These are phyloP conservation scores for Clausena lansium DNA, from an alignment of 345 rosid genomes.

Conservation along the genomic window DNA sequence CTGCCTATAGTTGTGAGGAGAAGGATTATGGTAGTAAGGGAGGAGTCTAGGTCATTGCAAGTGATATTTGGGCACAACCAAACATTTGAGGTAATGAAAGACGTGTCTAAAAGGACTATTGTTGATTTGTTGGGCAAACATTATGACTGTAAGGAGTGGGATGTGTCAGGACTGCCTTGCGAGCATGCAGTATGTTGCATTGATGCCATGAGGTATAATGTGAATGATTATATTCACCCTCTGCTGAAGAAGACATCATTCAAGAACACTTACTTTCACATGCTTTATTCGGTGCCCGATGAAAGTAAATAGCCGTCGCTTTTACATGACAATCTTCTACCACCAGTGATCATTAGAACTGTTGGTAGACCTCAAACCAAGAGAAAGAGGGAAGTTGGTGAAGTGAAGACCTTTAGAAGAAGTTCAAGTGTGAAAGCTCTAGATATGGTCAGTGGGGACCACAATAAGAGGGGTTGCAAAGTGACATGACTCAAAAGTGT, in stretches of 20 bases:
- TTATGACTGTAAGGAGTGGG: background rate
- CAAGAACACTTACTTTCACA: background rate
- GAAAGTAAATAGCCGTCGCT: background rate
- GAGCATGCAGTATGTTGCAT: background rate
- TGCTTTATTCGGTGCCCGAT: background rate
- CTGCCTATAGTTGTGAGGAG: accelerated
- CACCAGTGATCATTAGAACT: background rate
- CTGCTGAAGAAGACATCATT: background rate
- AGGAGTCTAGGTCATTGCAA: background rate
- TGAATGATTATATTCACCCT: background rate
- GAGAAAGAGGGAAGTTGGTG: no score
- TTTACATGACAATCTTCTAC: background rate
- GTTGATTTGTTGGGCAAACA: background rate
- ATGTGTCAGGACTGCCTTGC: background rate
- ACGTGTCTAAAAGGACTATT: background rate
- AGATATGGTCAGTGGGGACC: no score
- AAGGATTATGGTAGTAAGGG: background rate
- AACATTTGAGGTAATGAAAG: background rate
- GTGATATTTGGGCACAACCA: background rate
- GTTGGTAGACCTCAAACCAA: background rate
- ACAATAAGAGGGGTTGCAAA: no score
- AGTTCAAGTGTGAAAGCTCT: background rate
- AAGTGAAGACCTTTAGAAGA: background rate
- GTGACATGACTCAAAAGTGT: no score
- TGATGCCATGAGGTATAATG: background rate